Base-by-base conservation (phyloP, 1,284 basidiomycete genomes). In the Naganishia sp. region DNA sequence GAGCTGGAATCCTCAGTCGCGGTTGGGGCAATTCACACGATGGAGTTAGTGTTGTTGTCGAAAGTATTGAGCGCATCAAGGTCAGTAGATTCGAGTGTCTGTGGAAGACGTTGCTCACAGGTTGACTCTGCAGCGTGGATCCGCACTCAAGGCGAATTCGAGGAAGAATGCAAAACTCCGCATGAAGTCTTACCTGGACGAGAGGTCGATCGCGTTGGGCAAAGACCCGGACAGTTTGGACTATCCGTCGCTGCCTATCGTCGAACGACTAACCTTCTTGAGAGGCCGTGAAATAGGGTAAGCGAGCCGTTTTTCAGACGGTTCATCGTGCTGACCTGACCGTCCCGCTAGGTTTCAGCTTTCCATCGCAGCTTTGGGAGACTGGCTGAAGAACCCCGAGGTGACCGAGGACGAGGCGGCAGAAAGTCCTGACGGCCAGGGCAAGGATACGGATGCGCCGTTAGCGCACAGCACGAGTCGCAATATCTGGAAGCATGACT, bases 1-100 rank as follows among this genome's bases (percentile, higher is more conserved):
- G 82, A 43, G 80, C 81, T 60, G 84, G 84, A 0, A 70, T 85
- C 28, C 73, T 73, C 61, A 82, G 81, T 43, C 72, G 84, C 25
- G 78, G 76, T 10, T 85, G 84, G 84, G 84, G 84, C 13, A 85
- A 84, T 69, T 81, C 82, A 32, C 84, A 85, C 73, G 84, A 85
- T 68, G 84, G 84, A 2, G 79, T 81, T 6, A 83, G 81, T 69
- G 76, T 85, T 28, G 79, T 82, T 6, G 79, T 85, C 10, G 82
- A 85, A 68, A 72, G 72, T 6, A 81, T 84, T 3, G 76, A 81
- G 62, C 72, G 82, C 2, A 69, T 81, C n/a, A 72, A 74, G 65
- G 81, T 82, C 64, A 71, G 80, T 62, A n/a, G 11, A 32, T 9
- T 25, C 18, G 50, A 35, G 6, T 35, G 23, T 11, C 21, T 9